A percentile compares a stretch with the other conserved stretches of the same genome.
Evolutionary conservation across 2,329 filamentous ascomycete species (phyloP).

Genomic region (Aureobasidium lini): DNA sequence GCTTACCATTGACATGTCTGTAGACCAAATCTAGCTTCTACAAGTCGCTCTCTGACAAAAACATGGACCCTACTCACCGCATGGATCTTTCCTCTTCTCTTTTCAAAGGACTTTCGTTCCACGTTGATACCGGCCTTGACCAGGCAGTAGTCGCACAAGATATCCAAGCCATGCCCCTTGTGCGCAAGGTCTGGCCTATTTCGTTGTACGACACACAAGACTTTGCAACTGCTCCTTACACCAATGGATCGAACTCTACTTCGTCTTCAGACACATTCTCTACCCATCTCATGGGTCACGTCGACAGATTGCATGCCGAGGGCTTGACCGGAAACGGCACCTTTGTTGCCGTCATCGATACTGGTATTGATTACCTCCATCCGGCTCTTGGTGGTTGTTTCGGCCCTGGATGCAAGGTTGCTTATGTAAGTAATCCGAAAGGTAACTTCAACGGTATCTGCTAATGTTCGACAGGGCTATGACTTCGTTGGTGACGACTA

Average conservation of each 20-base stretch:
- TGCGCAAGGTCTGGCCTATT: conserved; percentile 21
- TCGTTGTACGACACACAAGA: conserved; percentile 18
- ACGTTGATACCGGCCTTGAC: conserved; percentile 17
- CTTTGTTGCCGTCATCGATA: conserved; percentile 38
- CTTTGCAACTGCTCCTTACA: conserved; percentile 14
- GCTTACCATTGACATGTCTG: neutral
- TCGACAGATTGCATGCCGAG: conserved; percentile 33
- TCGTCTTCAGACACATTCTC: conserved; percentile 20
- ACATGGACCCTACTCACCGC: conserved; percentile 18
- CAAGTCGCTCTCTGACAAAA: conserved; percentile 13
- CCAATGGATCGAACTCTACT: conserved; percentile 17
- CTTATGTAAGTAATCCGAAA: conserved; percentile 25
- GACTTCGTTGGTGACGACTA: conserved; percentile 51
- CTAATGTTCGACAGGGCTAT: conserved; percentile 32
- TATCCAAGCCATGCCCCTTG: conserved; percentile 18
- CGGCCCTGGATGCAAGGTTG: conserved; percentile 51
- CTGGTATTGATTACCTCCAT: conserved; percentile 53
- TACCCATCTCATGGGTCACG: conserved; percentile 28
- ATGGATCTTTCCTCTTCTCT: conserved; percentile 18
- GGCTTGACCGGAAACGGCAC: conserved; percentile 42
- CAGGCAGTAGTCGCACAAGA: conserved; percentile 18
- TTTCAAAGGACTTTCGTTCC: conserved; percentile 21
- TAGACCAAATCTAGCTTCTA: conserved; percentile 13
- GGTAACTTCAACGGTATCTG: neutral
- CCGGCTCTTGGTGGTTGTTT: conserved; percentile 59